These are phyloP conservation scores for Eimeria tenella DNA, from an alignment of 169 alveolate genomes.

Conservation along the genomic window DNA sequence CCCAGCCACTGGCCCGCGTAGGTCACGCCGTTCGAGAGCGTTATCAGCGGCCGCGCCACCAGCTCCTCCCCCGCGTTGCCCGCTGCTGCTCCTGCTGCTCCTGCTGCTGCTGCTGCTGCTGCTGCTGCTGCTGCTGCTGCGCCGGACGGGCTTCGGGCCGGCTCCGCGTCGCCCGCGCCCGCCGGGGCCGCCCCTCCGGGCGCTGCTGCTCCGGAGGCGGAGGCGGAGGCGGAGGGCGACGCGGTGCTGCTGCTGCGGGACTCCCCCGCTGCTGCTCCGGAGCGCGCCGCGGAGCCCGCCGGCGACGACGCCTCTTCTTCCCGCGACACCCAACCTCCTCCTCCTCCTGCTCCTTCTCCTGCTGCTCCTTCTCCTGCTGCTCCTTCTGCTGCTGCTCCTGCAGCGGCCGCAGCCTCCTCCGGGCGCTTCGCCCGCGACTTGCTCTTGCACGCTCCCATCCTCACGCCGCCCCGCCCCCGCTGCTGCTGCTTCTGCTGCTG, in stretches of 20 bases:
- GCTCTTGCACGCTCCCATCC: slow-evolving; percentile 74
- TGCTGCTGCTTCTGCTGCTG: not conserved
- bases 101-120: slow-evolving; percentile 18
- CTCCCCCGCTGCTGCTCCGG: too few relatives aligned
- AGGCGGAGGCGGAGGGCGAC: not conserved
- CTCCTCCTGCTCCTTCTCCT: too few relatives aligned
- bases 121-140: not conserved
- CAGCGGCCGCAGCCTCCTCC: not conserved
- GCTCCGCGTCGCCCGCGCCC: not conserved
- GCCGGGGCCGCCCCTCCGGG: not conserved
- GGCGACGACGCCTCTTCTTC: too few relatives aligned
- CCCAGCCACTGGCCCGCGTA: slow-evolving; percentile 84
- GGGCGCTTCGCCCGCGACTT: slow-evolving; percentile 67
- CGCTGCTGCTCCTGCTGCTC: not conserved
- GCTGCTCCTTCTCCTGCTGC: too few relatives aligned
- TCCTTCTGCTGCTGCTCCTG: not conserved
- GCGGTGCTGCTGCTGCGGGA: too few relatives aligned
- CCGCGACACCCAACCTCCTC: too few relatives aligned
- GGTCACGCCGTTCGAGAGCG: slow-evolving; percentile 79
- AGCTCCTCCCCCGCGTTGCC: slow-evolving; percentile 29
- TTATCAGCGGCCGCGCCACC: slow-evolving; percentile 36
- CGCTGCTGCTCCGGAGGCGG: not conserved
- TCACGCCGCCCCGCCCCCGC: not conserved
- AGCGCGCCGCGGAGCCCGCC: too few relatives aligned
- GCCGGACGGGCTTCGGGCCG: not conserved